Base-by-base conservation (phyloP, 768 basidiomycete genomes). In the Paxillus involutus region DNA sequence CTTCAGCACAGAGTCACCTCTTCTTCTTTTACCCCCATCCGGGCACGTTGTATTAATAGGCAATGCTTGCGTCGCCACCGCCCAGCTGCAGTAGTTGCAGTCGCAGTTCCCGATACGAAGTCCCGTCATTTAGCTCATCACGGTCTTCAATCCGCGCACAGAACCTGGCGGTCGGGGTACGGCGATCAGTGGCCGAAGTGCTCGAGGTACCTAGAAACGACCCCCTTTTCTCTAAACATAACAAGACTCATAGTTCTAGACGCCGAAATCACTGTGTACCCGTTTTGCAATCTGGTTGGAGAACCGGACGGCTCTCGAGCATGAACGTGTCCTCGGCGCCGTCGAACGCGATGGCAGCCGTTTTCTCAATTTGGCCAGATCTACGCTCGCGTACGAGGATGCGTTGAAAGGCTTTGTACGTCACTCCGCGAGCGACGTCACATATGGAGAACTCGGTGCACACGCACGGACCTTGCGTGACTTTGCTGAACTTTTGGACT, bases 341-440 rank as follows among this genome's bases (percentile, higher is more conserved):
- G n/a, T 69, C 48, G 65, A 67, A 37, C 65, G 65, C 0, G 65
- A 67, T 10, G 65, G 59, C 0, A 21, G 32, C 1, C 33, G 32
- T 9, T 47, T 67, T 17, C 53, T 69, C 24, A 44, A 48, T 24
- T 13, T 67, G 24, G 68, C 63, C 11, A 54, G 21, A 7, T 55
- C n/a, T n/a, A n/a, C n/a, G n/a, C n/a, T n/a, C n/a, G n/a, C 54
- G 52, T 62, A 70, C 21, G 55, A 69, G 49, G 13, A 21, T 21
- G 21, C 21, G 3, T 21, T 21, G 21, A 21, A 21, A 47, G 4
- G 58, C 51, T 12, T 21, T 68, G 12, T 58, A 55, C 3, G 62
- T 8, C 37, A 57, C 0, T 3, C 40, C 7, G 5, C 13, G 7
- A 37, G 59, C 11, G 48, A 30, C 1, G 4, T 14, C 7, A 16